Evolutionary conservation across 2,329 filamentous ascomycete species (phyloP), one percentile per base, ranked within the genome.

Genomic region (Neoscytalidium dimidiatum): DNA sequence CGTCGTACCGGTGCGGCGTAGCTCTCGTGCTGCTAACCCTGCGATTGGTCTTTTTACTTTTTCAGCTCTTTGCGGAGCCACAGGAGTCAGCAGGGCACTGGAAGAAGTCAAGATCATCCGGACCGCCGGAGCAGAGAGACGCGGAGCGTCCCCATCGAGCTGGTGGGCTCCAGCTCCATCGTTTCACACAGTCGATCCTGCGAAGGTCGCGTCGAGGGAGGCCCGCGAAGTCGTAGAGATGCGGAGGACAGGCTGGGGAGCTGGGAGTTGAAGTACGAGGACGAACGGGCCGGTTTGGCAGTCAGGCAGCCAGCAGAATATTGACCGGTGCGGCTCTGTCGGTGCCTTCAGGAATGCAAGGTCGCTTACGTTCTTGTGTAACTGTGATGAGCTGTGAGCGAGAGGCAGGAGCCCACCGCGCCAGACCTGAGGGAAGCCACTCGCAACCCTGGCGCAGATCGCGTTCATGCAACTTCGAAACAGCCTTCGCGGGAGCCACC

Each of bases 391-490:
- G 56, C 38, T 46, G 38, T 35, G 19, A 17, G 17, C 13, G 17
- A 21, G 8, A 46, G 38, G 56, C 56, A 58, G 38, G 56, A 44
- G 38, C 56, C 56, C 56, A 58, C 56, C 23, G 38, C 21, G 26
- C 56, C 56, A 46, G 38, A 29, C 14, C 33, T 17, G 26, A 31
- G 56, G 26, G 14, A 58, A 58, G 35, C 56, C 38, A 58, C 56
- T 43, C 3, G 17, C 33, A 46, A 7, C 53, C 56, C 56, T 46
- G 53, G 23, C 56, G 56, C n/a, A 19, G 56, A 58, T 58, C 56
- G 38, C 23, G 56, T 58, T 58, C 56, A 58, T 58, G 56, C 56
- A 58, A 58, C 38, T 58, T 28, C 52, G 52, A 58, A 58, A 46
- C 56, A 23, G 19, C 38, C 11, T 8, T 11, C 56, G 17, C n/a